A percentile compares a stretch with the other conserved stretches of the same genome.
phyloP scores from a whole-genome alignment of 1,139 yeast genomes.

The Debaryomycetaceae sp. region DNA sequence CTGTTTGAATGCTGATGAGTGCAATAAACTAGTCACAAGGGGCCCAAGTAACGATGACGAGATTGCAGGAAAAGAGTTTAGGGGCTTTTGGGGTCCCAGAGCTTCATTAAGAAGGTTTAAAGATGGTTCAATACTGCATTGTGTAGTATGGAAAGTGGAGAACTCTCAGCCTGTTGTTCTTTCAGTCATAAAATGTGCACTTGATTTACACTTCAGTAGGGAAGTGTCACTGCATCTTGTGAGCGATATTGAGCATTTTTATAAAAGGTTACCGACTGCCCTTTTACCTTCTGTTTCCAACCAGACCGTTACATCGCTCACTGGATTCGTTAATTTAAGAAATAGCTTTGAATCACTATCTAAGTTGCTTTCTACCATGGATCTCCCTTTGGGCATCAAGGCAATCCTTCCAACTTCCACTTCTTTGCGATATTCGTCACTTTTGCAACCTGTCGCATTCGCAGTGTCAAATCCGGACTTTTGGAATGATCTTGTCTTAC shows the following conservation, averaged over 20 bases:
- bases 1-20: constrained; percentile 65
- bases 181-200: constrained; percentile 59
- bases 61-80: constrained; percentile 60
- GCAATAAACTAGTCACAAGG: constrained; percentile 77
- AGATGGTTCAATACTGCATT: constrained; percentile 85
- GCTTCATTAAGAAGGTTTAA: constrained; percentile 86
- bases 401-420: constrained; percentile 71
- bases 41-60: constrained; percentile 73
- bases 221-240: constrained; percentile 40
- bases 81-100: constrained; percentile 84
- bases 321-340: constrained; percentile 54
- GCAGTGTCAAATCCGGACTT: constrained; percentile 76
- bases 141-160: constrained; percentile 80
- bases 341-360: constrained; percentile 66
- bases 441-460: constrained; percentile 79
- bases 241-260: constrained; percentile 42
- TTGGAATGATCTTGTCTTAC: constrained; percentile 75
- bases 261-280: constrained; percentile 56
- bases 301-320: constrained; percentile 49
- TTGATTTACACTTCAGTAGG: constrained; percentile 59
- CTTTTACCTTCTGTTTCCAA: constrained; percentile 53
- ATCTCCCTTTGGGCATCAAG: constrained; percentile 71
- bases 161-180: constrained; percentile 62
- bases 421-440: constrained; percentile 68
- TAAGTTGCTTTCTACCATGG: constrained; percentile 48